Base-by-base conservation (phyloP, 345 rosid genomes). In the Salix dunnii region DNA sequence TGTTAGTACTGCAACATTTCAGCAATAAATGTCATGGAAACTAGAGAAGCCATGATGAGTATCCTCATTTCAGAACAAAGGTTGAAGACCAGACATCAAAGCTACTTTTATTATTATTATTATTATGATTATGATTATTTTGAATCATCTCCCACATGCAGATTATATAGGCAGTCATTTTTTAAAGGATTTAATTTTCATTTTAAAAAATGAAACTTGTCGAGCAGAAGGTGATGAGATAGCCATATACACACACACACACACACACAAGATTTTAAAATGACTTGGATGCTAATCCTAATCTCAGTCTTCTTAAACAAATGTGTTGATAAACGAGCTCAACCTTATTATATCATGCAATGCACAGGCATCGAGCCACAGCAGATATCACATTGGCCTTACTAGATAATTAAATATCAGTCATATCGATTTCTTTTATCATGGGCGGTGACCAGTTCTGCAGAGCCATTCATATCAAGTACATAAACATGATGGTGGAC, bases 231-330 rank as follows among this genome's bases (percentile, higher is more conserved):
- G 35, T 23, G 14, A 51, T 6, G 65, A 21, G 30, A 16, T 68
- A 51, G 58, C 70, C 67, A 73, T 66, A 66, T 74, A 67, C 69
- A 62, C 72, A 66, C 58, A 65, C 49, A 38, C 48, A 13, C 62
- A 38, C 58, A 35, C 49, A 21, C 6, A 58, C 5, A 31, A 7
- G 43, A 40, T 78, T 73, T 67, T 14, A 73, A 72, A 78, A 67
- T n/a, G 65, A 76, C 73, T 25, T 75, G 60, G 66, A 80, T 82
- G 79, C 62, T 76, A 74, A 77, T 80, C 80, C 80, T 75, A 62
- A 78, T 78, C 79, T 67, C 63, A 74, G 79, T 71, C 77, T 33
- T 73, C 66, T 68, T 73, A 68, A 76, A 74, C 31, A 77, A 74
- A 25, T 67, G 36, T 40, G 31, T 7, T 35, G 38, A 69, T 40